Evolutionary conservation across 768 basidiomycete genomes (phyloP).

Genomic region (Macrocybe gigantea): DNA sequence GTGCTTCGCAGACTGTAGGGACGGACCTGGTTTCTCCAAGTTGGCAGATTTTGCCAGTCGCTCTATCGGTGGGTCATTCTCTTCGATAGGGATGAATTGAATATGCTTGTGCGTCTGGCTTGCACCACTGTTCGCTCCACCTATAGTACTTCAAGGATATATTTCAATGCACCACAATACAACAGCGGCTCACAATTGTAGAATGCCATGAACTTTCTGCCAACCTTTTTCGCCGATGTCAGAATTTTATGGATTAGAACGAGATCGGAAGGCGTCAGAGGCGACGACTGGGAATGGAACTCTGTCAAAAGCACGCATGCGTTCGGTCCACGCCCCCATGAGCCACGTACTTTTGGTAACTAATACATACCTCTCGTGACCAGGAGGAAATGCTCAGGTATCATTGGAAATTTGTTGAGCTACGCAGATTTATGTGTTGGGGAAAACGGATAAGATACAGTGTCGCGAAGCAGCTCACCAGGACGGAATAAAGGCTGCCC

Average conservation of each 20-base stretch:
- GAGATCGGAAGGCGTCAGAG: conserved; percentile 74
- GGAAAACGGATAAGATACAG: not conserved
- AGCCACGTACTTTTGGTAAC: not conserved
- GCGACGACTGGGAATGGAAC: conserved; percentile 72
- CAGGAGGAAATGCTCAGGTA: conserved; percentile 82
- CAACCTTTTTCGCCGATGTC: conserved; percentile 55
- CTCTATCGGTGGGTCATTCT: conserved; percentile 75
- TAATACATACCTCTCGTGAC: conserved; percentile 71
- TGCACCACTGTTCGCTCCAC: conserved; percentile 76
- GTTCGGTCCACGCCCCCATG: not conserved
- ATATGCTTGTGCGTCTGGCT: conserved; percentile 90
- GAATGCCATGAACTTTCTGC: conserved; percentile 69
- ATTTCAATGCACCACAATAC: not conserved
- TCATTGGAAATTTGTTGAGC: conserved; percentile 85
- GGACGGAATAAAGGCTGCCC: conserved; percentile 54
- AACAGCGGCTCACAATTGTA: conserved; percentile 68
- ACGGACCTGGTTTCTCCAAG: conserved; percentile 54
- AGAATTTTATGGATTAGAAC: conserved; percentile 73
- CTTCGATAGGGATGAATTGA: conserved; percentile 71
- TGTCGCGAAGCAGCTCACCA: conserved; percentile 43
- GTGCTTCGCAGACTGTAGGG: not conserved
- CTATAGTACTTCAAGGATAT: conserved; percentile 24
- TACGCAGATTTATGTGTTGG: conserved; percentile 19
- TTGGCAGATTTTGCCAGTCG: conserved; percentile 49
- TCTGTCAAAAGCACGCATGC: conserved; percentile 33